Evolutionary conservation across 352 stramenopile genomes (phyloP).

Genomic region (Pythium brachiatum): DNA sequence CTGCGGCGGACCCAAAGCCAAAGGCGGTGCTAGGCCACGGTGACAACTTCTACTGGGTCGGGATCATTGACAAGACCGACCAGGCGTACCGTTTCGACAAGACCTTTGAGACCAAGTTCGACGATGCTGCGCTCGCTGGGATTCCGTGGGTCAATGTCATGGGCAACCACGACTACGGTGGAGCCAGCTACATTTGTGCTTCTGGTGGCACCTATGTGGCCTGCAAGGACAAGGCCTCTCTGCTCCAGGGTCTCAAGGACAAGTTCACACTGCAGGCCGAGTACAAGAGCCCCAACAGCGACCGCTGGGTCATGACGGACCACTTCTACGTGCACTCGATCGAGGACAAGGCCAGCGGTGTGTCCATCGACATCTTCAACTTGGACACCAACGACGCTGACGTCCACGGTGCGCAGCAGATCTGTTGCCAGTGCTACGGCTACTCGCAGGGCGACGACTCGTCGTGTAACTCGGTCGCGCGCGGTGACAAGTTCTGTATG

Average conservation of each 20-base stretch:
- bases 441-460: conserved; percentile 58
- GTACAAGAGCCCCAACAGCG: conserved; percentile 75
- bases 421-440: conserved; percentile 82
- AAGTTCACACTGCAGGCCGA: conserved; percentile 75
- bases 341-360: conserved; percentile 43
- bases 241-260: conserved; percentile 50
- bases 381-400: conserved; percentile 75
- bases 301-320: conserved; percentile 80
- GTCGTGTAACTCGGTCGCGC: conserved; percentile 55
- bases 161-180: conserved; percentile 86
- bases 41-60: conserved; percentile 85
- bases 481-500: conserved; percentile 46
- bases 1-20: conserved; percentile 34
- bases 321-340: conserved; percentile 84
- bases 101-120: conserved; percentile 82
- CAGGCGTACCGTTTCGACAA: conserved; percentile 66
- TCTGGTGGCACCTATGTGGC: conserved; percentile 34
- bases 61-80: conserved; percentile 51
- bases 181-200: conserved; percentile 72
- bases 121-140: conserved; percentile 34
- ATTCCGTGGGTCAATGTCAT: conserved; percentile 86
- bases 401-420: conserved; percentile 56
- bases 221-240: conserved; percentile 41
- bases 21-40: conserved; percentile 64
- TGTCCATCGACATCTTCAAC: conserved; percentile 87